These are phyloP conservation scores for Thermoascus crustaceus DNA, from an alignment of 2,329 filamentous ascomycete species.

Conservation along the genomic window DNA sequence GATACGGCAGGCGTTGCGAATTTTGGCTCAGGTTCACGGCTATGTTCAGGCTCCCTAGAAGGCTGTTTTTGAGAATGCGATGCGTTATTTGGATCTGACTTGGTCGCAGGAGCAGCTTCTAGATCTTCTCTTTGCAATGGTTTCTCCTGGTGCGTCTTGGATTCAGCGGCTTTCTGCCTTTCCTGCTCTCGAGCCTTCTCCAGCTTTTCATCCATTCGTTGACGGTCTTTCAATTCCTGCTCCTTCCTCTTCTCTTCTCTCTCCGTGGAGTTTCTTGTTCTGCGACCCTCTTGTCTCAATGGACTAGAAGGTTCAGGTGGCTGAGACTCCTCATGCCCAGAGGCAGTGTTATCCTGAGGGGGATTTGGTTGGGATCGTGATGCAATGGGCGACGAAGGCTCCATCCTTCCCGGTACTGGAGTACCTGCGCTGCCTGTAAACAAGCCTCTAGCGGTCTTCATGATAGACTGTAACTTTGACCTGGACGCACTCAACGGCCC, in stretches of 20 bases:
- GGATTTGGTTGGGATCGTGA: slow-evolving; percentile 21
- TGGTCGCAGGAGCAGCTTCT: slow-evolving; percentile 6
- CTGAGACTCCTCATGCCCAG: slow-evolving; percentile 13
- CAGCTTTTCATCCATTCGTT: slow-evolving; percentile 29
- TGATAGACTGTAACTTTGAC: slow-evolving; percentile 80
- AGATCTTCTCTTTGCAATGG: slow-evolving; percentile 21
- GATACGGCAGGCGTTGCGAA: slow-evolving; percentile 16
- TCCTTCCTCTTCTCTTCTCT: slow-evolving; percentile 38
- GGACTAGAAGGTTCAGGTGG: slow-evolving; percentile 22
- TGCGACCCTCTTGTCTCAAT: slow-evolving; percentile 32
- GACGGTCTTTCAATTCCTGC: slow-evolving; percentile 24
- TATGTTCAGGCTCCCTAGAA: slow-evolving; percentile 24
- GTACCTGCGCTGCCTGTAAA: slow-evolving; percentile 64
- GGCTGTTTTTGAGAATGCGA: slow-evolving; percentile 20
- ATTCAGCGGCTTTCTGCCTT: slow-evolving; percentile 21
- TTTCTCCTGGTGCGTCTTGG: slow-evolving; percentile 26
- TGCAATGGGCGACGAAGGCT: slow-evolving; percentile 41
- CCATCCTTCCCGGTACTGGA: slow-evolving; percentile 51
- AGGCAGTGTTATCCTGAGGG: slow-evolving; percentile 17
- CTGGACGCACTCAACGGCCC: slow-evolving; percentile 87
- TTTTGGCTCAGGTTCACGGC: slow-evolving; percentile 20
- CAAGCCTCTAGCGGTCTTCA: slow-evolving; percentile 78
- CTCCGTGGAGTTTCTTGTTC: slow-evolving; percentile 53
- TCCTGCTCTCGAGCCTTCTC: slow-evolving; percentile 29
- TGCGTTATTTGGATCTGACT: slow-evolving; percentile 19